Evolutionary conservation across 257 asterid species (phyloP).

Genomic region (Nicotiana noctiflora): DNA sequence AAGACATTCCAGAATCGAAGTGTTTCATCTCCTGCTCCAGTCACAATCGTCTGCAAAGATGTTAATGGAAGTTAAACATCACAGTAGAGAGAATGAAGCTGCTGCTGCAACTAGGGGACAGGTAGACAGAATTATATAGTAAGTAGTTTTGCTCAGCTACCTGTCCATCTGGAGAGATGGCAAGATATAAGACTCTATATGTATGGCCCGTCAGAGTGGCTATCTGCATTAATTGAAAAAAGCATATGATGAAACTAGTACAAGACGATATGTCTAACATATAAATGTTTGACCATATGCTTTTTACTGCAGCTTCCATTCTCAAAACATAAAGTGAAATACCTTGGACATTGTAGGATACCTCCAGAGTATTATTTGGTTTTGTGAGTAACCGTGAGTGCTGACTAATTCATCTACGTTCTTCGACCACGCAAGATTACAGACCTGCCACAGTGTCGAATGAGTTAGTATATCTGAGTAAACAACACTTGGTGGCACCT

Average conservation of each 20-base stretch:
- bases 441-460: slow-evolving; percentile 45
- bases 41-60: slow-evolving; percentile 68
- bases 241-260: neutral
- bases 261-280: neutral
- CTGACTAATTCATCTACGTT: slow-evolving; percentile 87
- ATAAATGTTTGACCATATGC: neutral
- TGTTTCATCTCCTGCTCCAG: slow-evolving; percentile 98
- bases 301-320: neutral
- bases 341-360: slow-evolving; percentile 95
- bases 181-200: slow-evolving; percentile 83
- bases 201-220: slow-evolving; percentile 96
- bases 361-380: slow-evolving; percentile 89
- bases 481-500: neutral
- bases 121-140: neutral
- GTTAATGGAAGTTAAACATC: neutral
- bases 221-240: slow-evolving; percentile 44
- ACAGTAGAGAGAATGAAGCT: neutral
- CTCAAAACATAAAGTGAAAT: neutral
- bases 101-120: neutral
- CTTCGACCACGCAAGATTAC: slow-evolving; percentile 97
- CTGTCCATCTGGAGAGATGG: slow-evolving; percentile 98
- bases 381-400: slow-evolving; percentile 92
- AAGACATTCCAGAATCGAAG: slow-evolving; percentile 94
- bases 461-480: neutral
- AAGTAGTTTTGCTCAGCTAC: slow-evolving; percentile 21